A percentile compares a stretch with the other conserved stretches of the same genome.
phyloP scores from a whole-genome alignment of 2,329 filamentous ascomycete species.

The Boeremia exigua region DNA sequence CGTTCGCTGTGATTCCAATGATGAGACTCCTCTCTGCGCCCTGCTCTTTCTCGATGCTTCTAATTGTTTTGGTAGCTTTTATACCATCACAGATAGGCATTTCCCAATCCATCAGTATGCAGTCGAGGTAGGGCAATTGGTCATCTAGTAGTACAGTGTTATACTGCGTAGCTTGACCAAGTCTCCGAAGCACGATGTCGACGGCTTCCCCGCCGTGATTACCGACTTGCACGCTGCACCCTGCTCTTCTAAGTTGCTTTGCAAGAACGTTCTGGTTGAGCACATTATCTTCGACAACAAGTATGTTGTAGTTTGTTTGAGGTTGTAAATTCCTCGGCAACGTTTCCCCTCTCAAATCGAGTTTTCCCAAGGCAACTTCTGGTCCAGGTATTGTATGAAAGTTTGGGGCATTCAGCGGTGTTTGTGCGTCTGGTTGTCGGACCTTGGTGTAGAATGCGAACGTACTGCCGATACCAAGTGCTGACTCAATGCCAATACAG shows the following conservation, averaged over 20 bases:
- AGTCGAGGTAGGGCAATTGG: background rate
- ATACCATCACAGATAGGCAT: constrained; percentile 31
- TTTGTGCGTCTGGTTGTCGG: background rate
- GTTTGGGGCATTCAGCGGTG: too few species aligned
- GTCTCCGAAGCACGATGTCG: constrained; percentile 14
- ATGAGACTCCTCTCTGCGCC: constrained; percentile 23
- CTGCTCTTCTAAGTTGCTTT: constrained; percentile 28
- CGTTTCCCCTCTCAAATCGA: background rate
- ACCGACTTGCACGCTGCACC: constrained; percentile 30
- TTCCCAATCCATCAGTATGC: constrained; percentile 35
- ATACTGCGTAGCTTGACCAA: background rate
- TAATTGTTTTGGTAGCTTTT: background rate
- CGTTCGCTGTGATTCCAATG: constrained; percentile 40
- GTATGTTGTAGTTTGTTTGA: constrained; percentile 11
- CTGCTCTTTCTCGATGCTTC: constrained; percentile 19
- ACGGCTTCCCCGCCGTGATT: constrained; percentile 39
- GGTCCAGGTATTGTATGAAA: too few species aligned
- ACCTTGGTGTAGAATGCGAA: constrained; percentile 35
- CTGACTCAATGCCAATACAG: constrained; percentile 27
- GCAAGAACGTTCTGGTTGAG: constrained; percentile 39
- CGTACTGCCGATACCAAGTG: constrained; percentile 26
- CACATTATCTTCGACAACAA: constrained; percentile 42
- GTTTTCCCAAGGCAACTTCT: too few species aligned
- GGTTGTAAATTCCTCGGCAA: background rate
- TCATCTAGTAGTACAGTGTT: background rate